A percentile compares a stretch with the other conserved stretches of the same genome.
Conservation (phyloP, 2,329 filamentous ascomycete species). For the Hirsutella thompsonii region DNA sequence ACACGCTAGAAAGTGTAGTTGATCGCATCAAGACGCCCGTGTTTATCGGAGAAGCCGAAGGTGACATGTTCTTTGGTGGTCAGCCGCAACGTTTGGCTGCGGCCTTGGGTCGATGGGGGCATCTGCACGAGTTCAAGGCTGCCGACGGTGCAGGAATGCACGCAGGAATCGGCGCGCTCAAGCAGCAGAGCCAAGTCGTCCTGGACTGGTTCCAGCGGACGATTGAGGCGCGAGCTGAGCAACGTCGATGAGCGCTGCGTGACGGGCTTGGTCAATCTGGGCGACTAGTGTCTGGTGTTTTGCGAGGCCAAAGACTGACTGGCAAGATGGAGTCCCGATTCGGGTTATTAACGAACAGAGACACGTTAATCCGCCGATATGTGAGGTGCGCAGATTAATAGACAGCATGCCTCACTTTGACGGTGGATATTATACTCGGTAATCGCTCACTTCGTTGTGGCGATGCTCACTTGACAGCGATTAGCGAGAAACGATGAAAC, state of each 20-base stretch:
- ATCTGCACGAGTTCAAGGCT: slow-evolving; percentile 4
- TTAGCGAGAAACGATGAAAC: no score
- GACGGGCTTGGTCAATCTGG: background rate
- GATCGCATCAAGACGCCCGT: slow-evolving; percentile 10
- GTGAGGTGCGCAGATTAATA: no score
- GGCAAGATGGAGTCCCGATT: no score
- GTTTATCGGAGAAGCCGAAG: slow-evolving; percentile 11
- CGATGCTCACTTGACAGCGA: no score
- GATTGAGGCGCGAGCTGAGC: background rate
- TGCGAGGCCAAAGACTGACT: no score
- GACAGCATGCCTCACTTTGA: no score
- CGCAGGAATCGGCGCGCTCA: slow-evolving; percentile 7
- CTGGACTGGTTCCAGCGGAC: slow-evolving; percentile 10
- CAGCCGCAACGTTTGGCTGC: slow-evolving; percentile 6
- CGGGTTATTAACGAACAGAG: no score
- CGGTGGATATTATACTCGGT: no score
- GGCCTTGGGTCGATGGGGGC: slow-evolving; percentile 5
- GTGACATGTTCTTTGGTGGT: slow-evolving; percentile 8
- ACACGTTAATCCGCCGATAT: no score
- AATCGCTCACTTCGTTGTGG: no score
- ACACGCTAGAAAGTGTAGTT: slow-evolving; percentile 7
- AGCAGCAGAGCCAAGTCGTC: slow-evolving; percentile 7
- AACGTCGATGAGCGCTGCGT: background rate
- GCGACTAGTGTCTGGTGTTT: no score
- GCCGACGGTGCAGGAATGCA: slow-evolving; percentile 7